Base-by-base conservation (phyloP, 805 yeast species). In the Kuraishia cidri region DNA sequence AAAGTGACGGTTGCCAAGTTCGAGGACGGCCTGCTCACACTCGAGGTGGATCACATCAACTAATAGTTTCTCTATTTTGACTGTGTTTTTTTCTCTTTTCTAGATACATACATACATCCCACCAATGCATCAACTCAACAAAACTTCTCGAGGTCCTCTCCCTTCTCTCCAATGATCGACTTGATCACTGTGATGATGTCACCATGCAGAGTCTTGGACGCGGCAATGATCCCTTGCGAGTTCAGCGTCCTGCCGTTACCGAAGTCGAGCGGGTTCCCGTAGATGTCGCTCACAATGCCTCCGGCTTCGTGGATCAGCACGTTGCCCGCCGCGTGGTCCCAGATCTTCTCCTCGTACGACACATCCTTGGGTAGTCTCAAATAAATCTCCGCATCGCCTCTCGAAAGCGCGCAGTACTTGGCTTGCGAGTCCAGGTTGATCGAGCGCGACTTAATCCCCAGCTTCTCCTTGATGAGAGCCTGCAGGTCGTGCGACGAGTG, bases 291-390 rank as follows among this genome's bases (percentile, higher is more conserved):
- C 9, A 92, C 97, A 31, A 64, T 54, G 5, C 98, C 98, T 27
- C 97, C 97, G 45, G 94, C 82, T 56, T 94, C 98, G 23, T 71
- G 66, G 29, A 94, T 78, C 39, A 92, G 68, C 10, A 90, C 66
- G 47, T 82, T 80, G 3, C 98, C 99, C 2, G 97, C 94, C 13
- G 97, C 97, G 54, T 92, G 99, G 58, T 92, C 99, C 97, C 98
- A 92, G 38, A 92, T 87, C 58, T 92, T 92, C 54, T 92, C 99
- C 46, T 84, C 71, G 54, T 88, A 92, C 3, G 70, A 58, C 32
- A 75, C 64, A 42, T 69, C 75, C 29, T 79, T 74, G 10, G 99
- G 99, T 37, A 94, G 60, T 44, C 99, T 77, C 39, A 92, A 64
- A 47, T 94, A 92, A 10, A 92, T 71, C 46, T 92, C 97, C 3